Evolutionary conservation across 768 basidiomycete species (phyloP).

Genomic region (Cystofilobasidium macerans): DNA sequence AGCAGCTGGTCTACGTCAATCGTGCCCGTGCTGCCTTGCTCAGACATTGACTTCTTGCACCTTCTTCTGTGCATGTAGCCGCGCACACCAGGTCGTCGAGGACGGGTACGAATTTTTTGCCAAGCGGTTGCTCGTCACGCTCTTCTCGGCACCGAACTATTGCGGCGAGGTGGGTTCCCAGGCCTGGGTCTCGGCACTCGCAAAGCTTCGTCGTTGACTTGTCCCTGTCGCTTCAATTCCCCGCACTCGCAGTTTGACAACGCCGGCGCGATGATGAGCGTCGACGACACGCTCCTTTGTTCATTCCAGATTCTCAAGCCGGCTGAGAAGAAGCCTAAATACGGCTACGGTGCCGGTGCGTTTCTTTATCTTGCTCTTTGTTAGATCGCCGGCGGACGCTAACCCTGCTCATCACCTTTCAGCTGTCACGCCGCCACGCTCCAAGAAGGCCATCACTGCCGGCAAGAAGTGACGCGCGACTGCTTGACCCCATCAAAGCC

Average conservation of each 20-base stretch:
- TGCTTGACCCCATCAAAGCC: too few relatives aligned
- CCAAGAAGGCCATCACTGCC: slow-evolving; percentile 21
- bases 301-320: slow-evolving; percentile 99
- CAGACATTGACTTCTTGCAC: neutral
- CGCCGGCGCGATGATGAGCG: slow-evolving; percentile 99
- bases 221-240: neutral
- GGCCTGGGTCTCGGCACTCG: neutral
- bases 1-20: too few relatives aligned
- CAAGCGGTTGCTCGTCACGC: slow-evolving; percentile 87
- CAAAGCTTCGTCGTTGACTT: neutral
- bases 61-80: neutral
- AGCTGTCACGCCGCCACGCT: slow-evolving; percentile 25
- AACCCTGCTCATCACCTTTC: neutral
- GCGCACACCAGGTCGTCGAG: slow-evolving; percentile 67
- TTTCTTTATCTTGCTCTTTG: neutral
- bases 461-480: slow-evolving; percentile 3
- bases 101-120: slow-evolving; percentile 99
- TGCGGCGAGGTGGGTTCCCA: slow-evolving; percentile 29
- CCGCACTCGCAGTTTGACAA: slow-evolving; percentile 69
- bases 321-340: slow-evolving; percentile 93
- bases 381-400: neutral
- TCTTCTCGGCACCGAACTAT: slow-evolving; percentile 78
- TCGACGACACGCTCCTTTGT: slow-evolving; percentile 91
- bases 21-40: too few relatives aligned
- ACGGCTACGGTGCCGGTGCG: slow-evolving; percentile 36